A percentile compares a stretch with the other conserved stretches of the same genome.
These are phyloP conservation scores for Wallacemonas sp. DNA, from an alignment of 208 protist genomes.

Conservation along the genomic window DNA sequence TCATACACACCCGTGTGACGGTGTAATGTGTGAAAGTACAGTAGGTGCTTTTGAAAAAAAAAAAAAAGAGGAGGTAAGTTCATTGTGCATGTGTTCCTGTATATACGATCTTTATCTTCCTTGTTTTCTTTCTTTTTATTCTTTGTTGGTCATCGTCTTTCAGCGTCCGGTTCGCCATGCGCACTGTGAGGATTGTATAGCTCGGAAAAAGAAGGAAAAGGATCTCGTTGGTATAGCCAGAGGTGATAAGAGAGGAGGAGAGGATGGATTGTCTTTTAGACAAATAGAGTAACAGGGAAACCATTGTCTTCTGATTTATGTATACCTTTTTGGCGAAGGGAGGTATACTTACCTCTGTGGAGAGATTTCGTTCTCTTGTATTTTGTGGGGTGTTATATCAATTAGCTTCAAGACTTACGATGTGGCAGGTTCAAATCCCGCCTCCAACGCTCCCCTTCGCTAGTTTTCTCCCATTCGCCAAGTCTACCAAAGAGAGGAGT, in stretches of 20 bases:
- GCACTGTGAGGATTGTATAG: too few relatives aligned
- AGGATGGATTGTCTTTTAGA: neutral
- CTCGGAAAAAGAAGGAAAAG: neutral
- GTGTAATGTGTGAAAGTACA: too few relatives aligned
- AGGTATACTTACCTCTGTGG: neutral
- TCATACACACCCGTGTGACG: too few relatives aligned
- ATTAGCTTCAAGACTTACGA: neutral
- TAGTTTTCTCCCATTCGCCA: neutral
- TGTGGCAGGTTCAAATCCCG: neutral
- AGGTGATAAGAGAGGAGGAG: neutral
- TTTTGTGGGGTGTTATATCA: neutral
- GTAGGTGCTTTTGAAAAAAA: too few relatives aligned
- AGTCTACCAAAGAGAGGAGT: neutral
- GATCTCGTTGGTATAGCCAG: neutral
- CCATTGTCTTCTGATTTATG: neutral
- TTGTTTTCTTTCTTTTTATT: too few relatives aligned
- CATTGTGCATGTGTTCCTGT: too few relatives aligned
- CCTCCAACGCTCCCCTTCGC: neutral
- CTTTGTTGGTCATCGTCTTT: too few relatives aligned
- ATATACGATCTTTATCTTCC: too few relatives aligned
- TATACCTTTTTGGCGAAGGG: neutral
- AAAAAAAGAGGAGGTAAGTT: neutral
- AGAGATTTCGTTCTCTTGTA: neutral
- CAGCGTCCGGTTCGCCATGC: too few relatives aligned
- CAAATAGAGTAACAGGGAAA: neutral